Evolutionary conservation across 495 filamentous ascomycete genomes (phyloP), one percentile per base, ranked within the genome.

Genomic region (Xylaria intraflava): DNA sequence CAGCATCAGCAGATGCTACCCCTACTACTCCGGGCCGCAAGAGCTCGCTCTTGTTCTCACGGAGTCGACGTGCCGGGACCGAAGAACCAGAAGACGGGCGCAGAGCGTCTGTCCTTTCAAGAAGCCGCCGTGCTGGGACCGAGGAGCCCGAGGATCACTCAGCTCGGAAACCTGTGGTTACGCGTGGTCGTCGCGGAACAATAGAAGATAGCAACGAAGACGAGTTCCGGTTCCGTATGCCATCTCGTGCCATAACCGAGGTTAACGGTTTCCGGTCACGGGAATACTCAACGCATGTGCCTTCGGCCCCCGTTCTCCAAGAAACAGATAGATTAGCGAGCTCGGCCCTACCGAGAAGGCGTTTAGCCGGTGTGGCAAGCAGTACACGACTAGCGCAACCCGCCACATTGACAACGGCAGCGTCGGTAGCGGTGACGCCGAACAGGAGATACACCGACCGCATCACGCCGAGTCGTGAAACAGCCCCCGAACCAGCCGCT

Each of bases 161-260:
- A 19, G 70, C 70, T 20, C 69, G 74, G 17, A 71, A 72, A 48
- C 74, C 72, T 10, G 50, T 71, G 46, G 62, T 70, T 49, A 57
- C 65, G 27, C 70, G 63, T 51, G 65, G 23, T 44, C 75, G 71
- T 17, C 74, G 70, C 5, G 65, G 61, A 8, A 72, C 70, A 24
- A 58, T 75, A 23, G 72, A 73, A 6, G 70, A 75, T 10, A 67
- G 75, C 6, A 73, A 78, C 6, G 74, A 78, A 19, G 76, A 73
- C 11, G 69, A 76, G 14, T 56, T 61, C 4, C 66, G 75, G 35
- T 78, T 76, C 62, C 74, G 80, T 5, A 71, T 74, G 11, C 79
- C 79, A 0, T 82, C 79, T 2, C 63, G 82, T 11, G 81, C 81
- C 0, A 64, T 68, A n/a, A 83, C 81, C 10, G 81, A 83, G 46